Evolutionary conservation across 352 stramenopile genomes (phyloP), one percentile per base, ranked within the genome.

Genomic region (Globisporangium middletonii): DNA sequence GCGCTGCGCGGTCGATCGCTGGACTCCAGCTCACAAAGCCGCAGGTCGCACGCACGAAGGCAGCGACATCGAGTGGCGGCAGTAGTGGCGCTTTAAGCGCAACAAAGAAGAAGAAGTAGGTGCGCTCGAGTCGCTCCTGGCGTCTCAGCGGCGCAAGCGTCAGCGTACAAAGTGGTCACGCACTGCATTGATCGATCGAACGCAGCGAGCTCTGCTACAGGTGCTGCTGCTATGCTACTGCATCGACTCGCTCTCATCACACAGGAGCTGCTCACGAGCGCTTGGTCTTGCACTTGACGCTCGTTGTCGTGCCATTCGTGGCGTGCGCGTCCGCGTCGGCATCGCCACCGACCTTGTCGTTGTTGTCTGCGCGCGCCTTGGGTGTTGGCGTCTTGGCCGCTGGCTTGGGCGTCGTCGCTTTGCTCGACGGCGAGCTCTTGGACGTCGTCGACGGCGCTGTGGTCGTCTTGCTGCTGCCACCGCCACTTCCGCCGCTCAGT

Each of bases 1-100:
- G 71, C 51, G 78, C 78, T 2, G 75, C 68, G 13, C 83, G 84
- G 53, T 77, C 54, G 42, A 62, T 89, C 12, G 78, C 77, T 0
- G 64, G 61, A 15, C 55, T 88, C 41, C 76, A 89, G 30, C 50
- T 69, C 19, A 78, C 58, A 35, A 87, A 84, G 63, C 30, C 81
- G 2, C 73, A 82, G 46, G 53, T 61, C 0, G 55, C 66, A n/a
- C 69, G 69, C 15, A 18, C 53, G 0, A 77, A 77, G 48, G 49
- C 52, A 27, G 49, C 62, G 18, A 13, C 45, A 18, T 11, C 13
- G 13, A 47, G 43, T 15, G n/a, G 15, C n/a, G 18, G 16, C 26
- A 18, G 2, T 23, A 47, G 38, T 43, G 38, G 38, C 38, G 38
- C 3, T 5, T 18, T 26, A 8, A 49, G 59, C 37, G 50, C 30